phyloP scores from a whole-genome alignment of 768 basidiomycete species.

The Russula brevipes region DNA sequence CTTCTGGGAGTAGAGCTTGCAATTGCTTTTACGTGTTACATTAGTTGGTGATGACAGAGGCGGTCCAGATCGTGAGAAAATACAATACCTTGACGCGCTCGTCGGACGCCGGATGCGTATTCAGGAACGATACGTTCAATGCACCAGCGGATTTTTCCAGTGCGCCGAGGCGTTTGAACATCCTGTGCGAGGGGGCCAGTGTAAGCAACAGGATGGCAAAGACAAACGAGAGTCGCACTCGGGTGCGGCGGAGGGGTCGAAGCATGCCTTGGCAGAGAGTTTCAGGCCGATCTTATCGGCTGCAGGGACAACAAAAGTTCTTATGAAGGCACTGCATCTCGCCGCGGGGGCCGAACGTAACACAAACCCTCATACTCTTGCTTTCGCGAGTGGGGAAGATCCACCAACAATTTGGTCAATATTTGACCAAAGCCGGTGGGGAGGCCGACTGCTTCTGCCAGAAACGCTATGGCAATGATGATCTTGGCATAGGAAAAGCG shows the following conservation, averaged over 20 bases:
- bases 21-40: conserved; percentile 32
- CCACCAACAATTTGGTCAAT: conserved; percentile 48
- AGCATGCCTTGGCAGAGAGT: conserved; percentile 81
- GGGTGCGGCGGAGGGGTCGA: conserved; percentile 70
- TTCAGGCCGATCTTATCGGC: conserved; percentile 84
- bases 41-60: neutral
- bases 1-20: conserved; percentile 52
- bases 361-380: conserved; percentile 73
- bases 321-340: neutral
- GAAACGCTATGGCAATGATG: conserved; percentile 36
- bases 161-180: conserved; percentile 63
- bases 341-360: neutral
- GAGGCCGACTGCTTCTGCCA: conserved; percentile 49
- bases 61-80: neutral
- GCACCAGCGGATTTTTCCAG: conserved; percentile 42
- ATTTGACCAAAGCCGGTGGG: conserved; percentile 49
- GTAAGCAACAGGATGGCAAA: neutral
- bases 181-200: conserved; percentile 31
- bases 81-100: conserved; percentile 63
- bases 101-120: conserved; percentile 74
- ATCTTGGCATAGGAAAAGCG: conserved; percentile 41
- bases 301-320: conserved; percentile 28
- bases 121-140: conserved; percentile 52
- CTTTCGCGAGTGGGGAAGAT: conserved; percentile 77
- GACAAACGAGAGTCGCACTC: conserved; percentile 42